Base-by-base conservation (phyloP, 441 rosid genomes). In the Brassica hybrid region DNA sequence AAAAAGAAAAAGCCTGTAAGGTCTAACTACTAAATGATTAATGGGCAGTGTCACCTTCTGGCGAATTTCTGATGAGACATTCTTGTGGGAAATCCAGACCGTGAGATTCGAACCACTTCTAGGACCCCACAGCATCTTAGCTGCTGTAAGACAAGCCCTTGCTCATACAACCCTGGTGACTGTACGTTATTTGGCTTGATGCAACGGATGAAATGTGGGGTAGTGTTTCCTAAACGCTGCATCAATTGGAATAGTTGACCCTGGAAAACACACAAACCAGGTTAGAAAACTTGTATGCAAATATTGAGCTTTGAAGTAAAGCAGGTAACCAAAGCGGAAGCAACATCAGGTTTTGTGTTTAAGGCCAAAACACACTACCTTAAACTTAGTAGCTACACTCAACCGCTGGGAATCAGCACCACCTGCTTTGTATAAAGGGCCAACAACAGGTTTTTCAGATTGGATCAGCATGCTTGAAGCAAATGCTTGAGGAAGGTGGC, bases 191-290 rank as follows among this genome's bases (percentile, higher is more conserved):
- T 96, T 74, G 98, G 93, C 85, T 96, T 96, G 84, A 96, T 94
- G 83, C 99, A 96, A 12, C 99, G 97, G 50, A 96, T 92, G 83
- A 96, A 96, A 82, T 94, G 99, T n/a, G 99, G 98, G 6, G 98
- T 96, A 16, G 99, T 96, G 86, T 68, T 92, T 76, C 91, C 99
- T 52, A 96, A 81, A 58, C 97, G 98, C 78, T 94, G 94, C 99
- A 96, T 92, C 88, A 96, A 79, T 74, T 90, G 98, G 83, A 94
- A 96, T 52, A 96, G 92, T 88, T 96, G 99, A 76, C 94, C 75
- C 99, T 96, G 78, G 43, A 45, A n/a, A n/a, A 41, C 13, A 41
- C 48, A 41, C 48, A 41, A 41, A 41, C 13, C 12, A 34, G 38
- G 38, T 34, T 34, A 34, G 38, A n/a, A n/a, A n/a, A n/a, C n/a